Evolutionary conservation across 2,329 filamentous ascomycete species (phyloP).

Genomic region (Rhinocladiella mackenziei): DNA sequence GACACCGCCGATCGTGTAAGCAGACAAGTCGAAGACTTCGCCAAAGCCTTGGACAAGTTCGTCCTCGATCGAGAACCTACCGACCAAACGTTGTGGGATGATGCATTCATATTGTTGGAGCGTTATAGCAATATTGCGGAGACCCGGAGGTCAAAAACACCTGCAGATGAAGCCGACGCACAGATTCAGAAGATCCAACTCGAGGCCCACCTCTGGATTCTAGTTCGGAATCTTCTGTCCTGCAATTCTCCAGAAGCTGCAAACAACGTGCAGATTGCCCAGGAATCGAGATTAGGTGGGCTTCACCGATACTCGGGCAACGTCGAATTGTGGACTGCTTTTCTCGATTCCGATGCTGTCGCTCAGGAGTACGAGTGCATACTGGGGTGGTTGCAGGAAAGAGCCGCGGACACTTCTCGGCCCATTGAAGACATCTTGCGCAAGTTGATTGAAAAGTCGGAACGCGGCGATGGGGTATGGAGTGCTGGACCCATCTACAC

Average conservation of each 20-base stretch:
- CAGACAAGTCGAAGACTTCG: slow-evolving; percentile 81
- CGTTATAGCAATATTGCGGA: slow-evolving; percentile 58
- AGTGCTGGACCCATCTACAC: slow-evolving; percentile 91
- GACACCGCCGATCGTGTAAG: slow-evolving; percentile 66
- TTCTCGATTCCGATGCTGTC: slow-evolving; percentile 66
- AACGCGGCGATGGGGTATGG: slow-evolving; percentile 71
- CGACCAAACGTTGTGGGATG: slow-evolving; percentile 45
- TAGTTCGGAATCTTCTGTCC: slow-evolving; percentile 61
- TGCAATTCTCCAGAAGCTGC: slow-evolving; percentile 60
- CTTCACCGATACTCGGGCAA: slow-evolving; percentile 57
- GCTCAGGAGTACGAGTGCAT: slow-evolving; percentile 76
- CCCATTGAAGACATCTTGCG: slow-evolving; percentile 71
- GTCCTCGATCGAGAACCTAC: slow-evolving; percentile 41
- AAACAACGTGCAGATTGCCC: slow-evolving; percentile 38
- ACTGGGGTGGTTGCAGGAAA: slow-evolving; percentile 75
- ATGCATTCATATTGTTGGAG: slow-evolving; percentile 65
- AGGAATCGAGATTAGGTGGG: slow-evolving; percentile 40
- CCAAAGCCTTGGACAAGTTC: slow-evolving; percentile 75
- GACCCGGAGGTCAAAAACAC: slow-evolving; percentile 34
- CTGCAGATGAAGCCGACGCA: slow-evolving; percentile 29
- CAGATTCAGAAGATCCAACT: slow-evolving; percentile 66
- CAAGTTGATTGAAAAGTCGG: slow-evolving; percentile 70
- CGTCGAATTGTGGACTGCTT: slow-evolving; percentile 65
- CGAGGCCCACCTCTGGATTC: slow-evolving; percentile 78
- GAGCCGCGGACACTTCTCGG: slow-evolving; percentile 63